These are phyloP conservation scores for Macrophomina pseudophaseolina DNA, from an alignment of 2,329 filamentous ascomycete genomes.

Conservation along the genomic window DNA sequence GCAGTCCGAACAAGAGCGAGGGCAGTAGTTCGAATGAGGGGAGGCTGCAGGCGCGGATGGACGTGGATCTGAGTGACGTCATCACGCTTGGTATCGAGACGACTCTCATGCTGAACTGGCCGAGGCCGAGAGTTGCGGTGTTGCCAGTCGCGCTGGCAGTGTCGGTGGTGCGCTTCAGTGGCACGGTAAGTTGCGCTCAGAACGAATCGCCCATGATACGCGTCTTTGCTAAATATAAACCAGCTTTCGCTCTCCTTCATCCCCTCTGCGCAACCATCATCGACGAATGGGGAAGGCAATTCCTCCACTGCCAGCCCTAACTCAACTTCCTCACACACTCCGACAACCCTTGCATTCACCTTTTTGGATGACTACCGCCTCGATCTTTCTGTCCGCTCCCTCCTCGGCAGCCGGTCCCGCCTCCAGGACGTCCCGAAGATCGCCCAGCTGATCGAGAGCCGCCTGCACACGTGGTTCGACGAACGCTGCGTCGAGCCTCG, in stretches of 20 bases:
- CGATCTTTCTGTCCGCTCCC: conserved; percentile 79
- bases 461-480: conserved; percentile 86
- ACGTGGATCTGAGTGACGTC: conserved; percentile 95
- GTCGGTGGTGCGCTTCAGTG: conserved; percentile 90
- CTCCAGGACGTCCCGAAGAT: conserved; percentile 89
- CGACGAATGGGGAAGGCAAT: background rate
- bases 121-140: conserved; percentile 84
- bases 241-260: conserved; percentile 86
- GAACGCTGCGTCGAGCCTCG: conserved; percentile 83
- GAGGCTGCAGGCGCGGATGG: conserved; percentile 90
- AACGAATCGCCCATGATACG: background rate
- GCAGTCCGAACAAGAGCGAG: conserved; percentile 33
- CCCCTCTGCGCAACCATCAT: conserved; percentile 59
- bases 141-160: conserved; percentile 91
- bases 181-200: conserved; percentile 59
- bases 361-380: conserved; percentile 89
- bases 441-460: conserved; percentile 78
- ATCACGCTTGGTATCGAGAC: conserved; percentile 95
- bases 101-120: conserved; percentile 91
- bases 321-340: conserved; percentile 44
- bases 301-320: conserved; percentile 30
- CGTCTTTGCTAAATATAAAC: background rate
- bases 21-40: conserved; percentile 58
- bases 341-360: conserved; percentile 91
- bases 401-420: conserved; percentile 78